Evolutionary conservation across 2,329 filamentous ascomycete species (phyloP), one percentile per base, ranked within the genome.

Genomic region (Diaporthe eres): DNA sequence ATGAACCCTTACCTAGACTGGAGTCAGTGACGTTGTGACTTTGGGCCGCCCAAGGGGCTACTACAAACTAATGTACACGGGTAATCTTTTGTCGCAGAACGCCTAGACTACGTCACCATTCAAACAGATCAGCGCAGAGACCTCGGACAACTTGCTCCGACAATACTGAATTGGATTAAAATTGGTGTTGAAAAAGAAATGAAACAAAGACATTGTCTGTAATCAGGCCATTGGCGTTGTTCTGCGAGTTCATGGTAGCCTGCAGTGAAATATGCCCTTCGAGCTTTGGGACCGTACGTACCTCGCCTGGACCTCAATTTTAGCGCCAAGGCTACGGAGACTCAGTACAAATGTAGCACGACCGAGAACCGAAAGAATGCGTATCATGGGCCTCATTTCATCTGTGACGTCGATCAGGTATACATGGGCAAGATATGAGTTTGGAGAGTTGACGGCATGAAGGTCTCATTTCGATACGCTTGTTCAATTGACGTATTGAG

Each of bases 11-110:
- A 39, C 22, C 28, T 55, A 42, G 49, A 25, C 31, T 22, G 3
- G 34, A 42, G 65, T 55, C 65, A 19, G 47, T 70, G 65, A 55
- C 65, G 65, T 55, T 42, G 65, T 70, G 65, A 70, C 49, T 70
- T 55, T 25, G 12, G 49, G 28, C 28, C 49, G 49, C 34, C 49
- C 49, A 53, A 25, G 49, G 28, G 39, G 8, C 39, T 44, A 44
- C 60, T 13, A 42, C 9, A 55, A 28, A 34, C 42, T 42, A 53
- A 53, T n/a, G 39, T 63, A 63, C 31, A n/a, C 60, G 12, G 9
- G 58, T 28, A 44, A n/a, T 25, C 8, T 44, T 63, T 63, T 63
- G 58, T 61, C 37, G n/a, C 49, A 22, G 34, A 28, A 65, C 42
- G 25, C 28, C 25, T 28, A 44, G 37, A 39, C 65, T 70, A 70